These are phyloP conservation scores for Rutstroemia sp. DNA, from an alignment of 2,329 filamentous ascomycete species.

Conservation along the genomic window DNA sequence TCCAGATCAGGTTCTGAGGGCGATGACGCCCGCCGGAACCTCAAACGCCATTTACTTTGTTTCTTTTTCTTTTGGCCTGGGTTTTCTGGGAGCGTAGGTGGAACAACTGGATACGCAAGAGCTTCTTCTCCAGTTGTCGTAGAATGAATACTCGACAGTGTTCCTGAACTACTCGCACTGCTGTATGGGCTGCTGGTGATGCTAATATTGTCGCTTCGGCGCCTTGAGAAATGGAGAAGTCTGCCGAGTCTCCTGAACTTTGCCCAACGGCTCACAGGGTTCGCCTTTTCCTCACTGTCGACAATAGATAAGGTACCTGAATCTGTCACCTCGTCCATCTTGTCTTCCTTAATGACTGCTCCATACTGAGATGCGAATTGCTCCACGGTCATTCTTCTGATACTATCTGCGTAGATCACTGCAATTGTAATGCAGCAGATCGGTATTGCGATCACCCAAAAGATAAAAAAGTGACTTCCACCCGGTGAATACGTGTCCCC, in stretches of 20 bases:
- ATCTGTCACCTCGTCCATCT: not conserved
- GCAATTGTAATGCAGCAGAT: not conserved
- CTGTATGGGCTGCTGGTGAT: not conserved
- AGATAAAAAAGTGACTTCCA: constrained; percentile 2
- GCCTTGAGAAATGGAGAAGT: not conserved
- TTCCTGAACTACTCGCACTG: too few relatives aligned
- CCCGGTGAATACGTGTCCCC: not conserved
- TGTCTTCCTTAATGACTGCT: not conserved
- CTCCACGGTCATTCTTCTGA: constrained; percentile 4
- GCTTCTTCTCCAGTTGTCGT: too few relatives aligned
- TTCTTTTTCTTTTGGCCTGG: not conserved
- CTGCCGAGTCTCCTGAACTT: not conserved
- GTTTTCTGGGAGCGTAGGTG: too few relatives aligned
- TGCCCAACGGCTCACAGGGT: not conserved
- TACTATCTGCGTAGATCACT: constrained; percentile 7
- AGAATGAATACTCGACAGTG: too few relatives aligned
- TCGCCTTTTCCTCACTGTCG: not conserved
- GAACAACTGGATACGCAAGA: too few relatives aligned
- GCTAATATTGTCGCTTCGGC: not conserved
- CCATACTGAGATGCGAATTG: not conserved
- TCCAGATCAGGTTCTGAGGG: not conserved
- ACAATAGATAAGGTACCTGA: not conserved
- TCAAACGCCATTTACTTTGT: not conserved
- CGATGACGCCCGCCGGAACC: not conserved
- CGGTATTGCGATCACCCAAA: constrained; percentile 5